These are phyloP conservation scores for Talaromyces sp. DNA, from an alignment of 2,329 filamentous ascomycete genomes.

Conservation along the genomic window DNA sequence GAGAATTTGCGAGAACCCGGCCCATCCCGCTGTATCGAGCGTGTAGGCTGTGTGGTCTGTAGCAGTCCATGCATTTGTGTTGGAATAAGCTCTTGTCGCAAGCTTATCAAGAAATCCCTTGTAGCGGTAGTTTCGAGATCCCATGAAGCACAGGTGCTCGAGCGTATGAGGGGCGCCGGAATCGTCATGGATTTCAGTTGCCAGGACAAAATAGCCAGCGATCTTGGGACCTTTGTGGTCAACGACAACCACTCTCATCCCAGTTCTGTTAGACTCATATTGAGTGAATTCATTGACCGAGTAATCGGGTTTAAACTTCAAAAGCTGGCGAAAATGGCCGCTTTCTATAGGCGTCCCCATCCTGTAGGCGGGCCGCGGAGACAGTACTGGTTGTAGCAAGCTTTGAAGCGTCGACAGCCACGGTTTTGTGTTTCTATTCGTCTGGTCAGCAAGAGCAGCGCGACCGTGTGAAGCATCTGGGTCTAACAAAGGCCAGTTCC, in stretches of 20 bases:
- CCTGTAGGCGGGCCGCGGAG: slow-evolving; percentile 18
- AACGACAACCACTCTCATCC: slow-evolving; percentile 89
- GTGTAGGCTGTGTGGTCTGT: slow-evolving; percentile 97
- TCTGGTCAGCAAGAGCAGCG: background rate
- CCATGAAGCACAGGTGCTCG: slow-evolving; percentile 82
- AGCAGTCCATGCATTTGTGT: slow-evolving; percentile 95
- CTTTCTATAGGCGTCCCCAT: slow-evolving; percentile 49
- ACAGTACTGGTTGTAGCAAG: slow-evolving; percentile 7
- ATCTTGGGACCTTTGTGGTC: slow-evolving; percentile 93
- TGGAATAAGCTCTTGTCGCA: slow-evolving; percentile 85
- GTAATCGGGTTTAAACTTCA: slow-evolving; percentile 85
- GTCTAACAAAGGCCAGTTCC: background rate
- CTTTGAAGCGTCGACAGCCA: background rate
- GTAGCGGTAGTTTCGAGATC: slow-evolving; percentile 87
- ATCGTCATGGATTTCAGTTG: slow-evolving; percentile 96
- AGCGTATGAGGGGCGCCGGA: slow-evolving; percentile 85
- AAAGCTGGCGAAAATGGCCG: slow-evolving; percentile 70
- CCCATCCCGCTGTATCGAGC: slow-evolving; percentile 91
- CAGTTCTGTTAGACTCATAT: slow-evolving; percentile 91
- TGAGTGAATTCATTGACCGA: slow-evolving; percentile 83
- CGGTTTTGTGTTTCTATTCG: slow-evolving; percentile 2
- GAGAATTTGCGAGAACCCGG: slow-evolving; percentile 89
- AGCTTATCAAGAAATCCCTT: slow-evolving; percentile 94
- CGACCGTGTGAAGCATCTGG: background rate
- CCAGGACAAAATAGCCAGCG: slow-evolving; percentile 88